Percentiles rank a stretch among this genome's conserved stretches.
Evolutionary conservation across 352 stramenopile genomes (phyloP).

Genomic region (Aphanomyces astaci): DNA sequence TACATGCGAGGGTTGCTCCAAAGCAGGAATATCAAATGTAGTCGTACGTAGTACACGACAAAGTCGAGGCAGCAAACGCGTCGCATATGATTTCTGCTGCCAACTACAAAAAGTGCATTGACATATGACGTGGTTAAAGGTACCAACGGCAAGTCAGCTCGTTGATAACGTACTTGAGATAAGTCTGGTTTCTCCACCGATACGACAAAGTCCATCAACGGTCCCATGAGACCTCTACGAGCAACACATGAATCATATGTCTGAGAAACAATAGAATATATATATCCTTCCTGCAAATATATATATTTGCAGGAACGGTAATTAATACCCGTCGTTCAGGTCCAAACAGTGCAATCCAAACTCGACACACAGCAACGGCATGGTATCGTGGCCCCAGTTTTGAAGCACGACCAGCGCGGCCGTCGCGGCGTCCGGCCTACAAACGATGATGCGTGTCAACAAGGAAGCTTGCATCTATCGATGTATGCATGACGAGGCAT

Average conservation of each 20-base stretch:
- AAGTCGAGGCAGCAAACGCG: slow-evolving; percentile 8
- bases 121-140: too few relatives aligned
- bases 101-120: too few relatives aligned
- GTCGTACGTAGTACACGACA: not conserved
- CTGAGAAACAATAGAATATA: too few relatives aligned
- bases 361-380: slow-evolving; percentile 11
- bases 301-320: too few relatives aligned
- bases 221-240: slow-evolving; percentile 7
- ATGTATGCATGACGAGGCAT: not conserved
- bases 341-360: slow-evolving; percentile 17
- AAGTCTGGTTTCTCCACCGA: slow-evolving; percentile 2
- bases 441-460: not conserved
- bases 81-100: slow-evolving; percentile 22
- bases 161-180: not conserved
- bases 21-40: too few relatives aligned
- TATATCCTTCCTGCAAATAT: too few relatives aligned
- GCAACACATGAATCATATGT: too few relatives aligned
- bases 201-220: slow-evolving; percentile 6
- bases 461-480: too few relatives aligned
- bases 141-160: too few relatives aligned
- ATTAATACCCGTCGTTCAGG: slow-evolving; percentile 13
- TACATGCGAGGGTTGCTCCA: not conserved
- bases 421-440: slow-evolving; percentile 5
- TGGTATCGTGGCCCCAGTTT: slow-evolving; percentile 23
- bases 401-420: slow-evolving; percentile 12